Base-by-base conservation (phyloP, 192 early-diverging fungal species). In the Linnemannia elongata region DNA sequence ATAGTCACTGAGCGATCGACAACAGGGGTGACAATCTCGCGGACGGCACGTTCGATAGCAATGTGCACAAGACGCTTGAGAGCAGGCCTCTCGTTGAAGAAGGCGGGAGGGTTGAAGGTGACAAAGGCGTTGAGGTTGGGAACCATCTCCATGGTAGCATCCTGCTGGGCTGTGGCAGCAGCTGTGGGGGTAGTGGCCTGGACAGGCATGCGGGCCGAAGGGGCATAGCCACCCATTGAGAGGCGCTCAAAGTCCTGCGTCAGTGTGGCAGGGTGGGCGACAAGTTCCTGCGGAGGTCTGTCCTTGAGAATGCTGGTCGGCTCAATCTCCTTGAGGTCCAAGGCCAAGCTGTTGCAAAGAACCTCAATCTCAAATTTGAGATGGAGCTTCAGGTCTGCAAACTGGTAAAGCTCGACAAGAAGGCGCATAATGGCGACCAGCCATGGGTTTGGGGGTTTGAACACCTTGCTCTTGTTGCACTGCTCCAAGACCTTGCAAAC, bases 311-410 rank as follows among this genome's bases (percentile, higher is more conserved):
- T 89, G 52, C 85, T 90, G 0, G 94, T 93, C 0, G 95, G 91
- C 66, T 92, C 89, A 71, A 95, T 95, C 71, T 93, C 93, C 90
- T 96, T 97, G 36, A 98, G 90, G 55, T 97, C 96, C 41, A 99
- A 89, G 60, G 93, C 89, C 39, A 97, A 90, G 54, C 96, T 94
- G 88, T 99, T 99, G 91, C 97, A 99, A 47, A 99, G 91, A 9
- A 99, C 97, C 89, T 99, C 98, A 69, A 99, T 97, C 83, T 99
- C 98, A 90, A 99, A 99, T 74, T 97, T 98, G 49, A 98, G 93
- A 74, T 97, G 98, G 52, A 99, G 91, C 89, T 98, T 99, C 44
- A 99, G 89, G 78, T 98, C 96, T 0, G 97, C 98, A 85, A 93
- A 96, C 66, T 96, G 94, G 89, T 98, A 99, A 15, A 99, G 90